Percentiles rank a stretch among this genome's conserved stretches.
Evolutionary conservation across 306 rosid genomes (phyloP).

Genomic region (Cucumis sativus): DNA sequence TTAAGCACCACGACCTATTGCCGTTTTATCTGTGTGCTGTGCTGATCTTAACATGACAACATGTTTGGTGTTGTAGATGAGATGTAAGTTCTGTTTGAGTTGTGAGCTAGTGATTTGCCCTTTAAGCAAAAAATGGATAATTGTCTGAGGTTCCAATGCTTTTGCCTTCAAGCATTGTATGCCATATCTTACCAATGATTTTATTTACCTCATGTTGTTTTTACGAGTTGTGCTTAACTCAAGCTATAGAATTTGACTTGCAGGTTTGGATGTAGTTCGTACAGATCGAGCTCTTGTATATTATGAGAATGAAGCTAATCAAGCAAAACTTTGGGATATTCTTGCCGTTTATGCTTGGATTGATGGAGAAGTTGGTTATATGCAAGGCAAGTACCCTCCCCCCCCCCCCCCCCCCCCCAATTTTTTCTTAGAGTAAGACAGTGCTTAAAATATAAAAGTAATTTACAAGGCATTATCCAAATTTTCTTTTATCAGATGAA

Average conservation of each 20-base stretch:
- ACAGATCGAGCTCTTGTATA: constrained; percentile 77
- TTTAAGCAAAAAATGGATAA: neutral
- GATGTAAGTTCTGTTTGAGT: neutral
- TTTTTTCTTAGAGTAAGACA: no score
- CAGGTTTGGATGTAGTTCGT: constrained; percentile 85
- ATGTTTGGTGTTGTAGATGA: neutral
- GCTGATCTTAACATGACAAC: neutral
- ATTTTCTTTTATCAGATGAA: neutral
- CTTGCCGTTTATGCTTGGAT: constrained; percentile 83
- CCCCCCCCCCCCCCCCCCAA: no score
- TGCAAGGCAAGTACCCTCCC: constrained; percentile 43
- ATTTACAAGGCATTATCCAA: neutral
- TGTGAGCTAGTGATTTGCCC: neutral
- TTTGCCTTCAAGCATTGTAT: neutral
- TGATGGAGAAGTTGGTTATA: constrained; percentile 79
- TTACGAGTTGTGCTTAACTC: constrained; percentile 7
- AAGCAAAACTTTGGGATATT: constrained; percentile 82
- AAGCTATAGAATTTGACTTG: constrained; percentile 24
- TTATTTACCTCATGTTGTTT: neutral
- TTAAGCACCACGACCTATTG: neutral
- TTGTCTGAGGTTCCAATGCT: neutral
- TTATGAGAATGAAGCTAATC: constrained; percentile 73
- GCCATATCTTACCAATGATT: neutral
- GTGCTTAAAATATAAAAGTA: neutral
- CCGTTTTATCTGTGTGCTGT: neutral